A percentile compares a stretch with the other conserved stretches of the same genome.
Evolutionary conservation across 2,329 filamentous ascomycete genomes (phyloP).

Genomic region (Hortaea sp.): DNA sequence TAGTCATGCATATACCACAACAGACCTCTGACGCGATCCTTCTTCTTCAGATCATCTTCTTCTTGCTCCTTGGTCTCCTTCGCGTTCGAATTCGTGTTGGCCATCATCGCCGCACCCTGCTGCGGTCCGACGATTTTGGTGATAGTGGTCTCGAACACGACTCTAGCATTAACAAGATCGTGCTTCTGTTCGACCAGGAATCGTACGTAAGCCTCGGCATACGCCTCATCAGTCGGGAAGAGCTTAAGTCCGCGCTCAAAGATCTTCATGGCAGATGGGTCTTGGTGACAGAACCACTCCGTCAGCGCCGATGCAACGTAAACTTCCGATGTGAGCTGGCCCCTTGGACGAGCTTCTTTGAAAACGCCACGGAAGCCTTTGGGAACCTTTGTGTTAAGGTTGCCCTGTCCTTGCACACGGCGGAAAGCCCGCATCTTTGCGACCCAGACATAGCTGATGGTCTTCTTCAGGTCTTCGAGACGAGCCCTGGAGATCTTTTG

Average conservation of each 20-base stretch:
- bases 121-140: constrained; percentile 48
- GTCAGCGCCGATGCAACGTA: constrained; percentile 90
- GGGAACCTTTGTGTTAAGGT: constrained; percentile 39
- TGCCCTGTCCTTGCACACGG: constrained; percentile 75
- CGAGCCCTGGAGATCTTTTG: constrained; percentile 61
- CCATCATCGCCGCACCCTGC: constrained; percentile 36
- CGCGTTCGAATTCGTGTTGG: neutral
- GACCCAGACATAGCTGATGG: constrained; percentile 90
- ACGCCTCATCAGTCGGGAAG: constrained; percentile 86
- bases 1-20: constrained; percentile 92
- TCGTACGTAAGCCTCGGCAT: constrained; percentile 92
- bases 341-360: constrained; percentile 74
- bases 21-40: constrained; percentile 64
- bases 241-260: constrained; percentile 89
- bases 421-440: constrained; percentile 89
- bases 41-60: constrained; percentile 23
- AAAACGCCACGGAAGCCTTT: constrained; percentile 79
- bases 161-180: constrained; percentile 81
- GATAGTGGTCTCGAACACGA: constrained; percentile 91
- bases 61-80: constrained; percentile 43
- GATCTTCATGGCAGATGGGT: constrained; percentile 84
- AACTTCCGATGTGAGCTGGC: constrained; percentile 84
- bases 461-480: constrained; percentile 65
- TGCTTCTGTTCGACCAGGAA: constrained; percentile 79
- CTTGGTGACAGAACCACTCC: constrained; percentile 93